phyloP scores from a whole-genome alignment of 1,284 basidiomycete species.

The Heterobasidion occidentale region DNA sequence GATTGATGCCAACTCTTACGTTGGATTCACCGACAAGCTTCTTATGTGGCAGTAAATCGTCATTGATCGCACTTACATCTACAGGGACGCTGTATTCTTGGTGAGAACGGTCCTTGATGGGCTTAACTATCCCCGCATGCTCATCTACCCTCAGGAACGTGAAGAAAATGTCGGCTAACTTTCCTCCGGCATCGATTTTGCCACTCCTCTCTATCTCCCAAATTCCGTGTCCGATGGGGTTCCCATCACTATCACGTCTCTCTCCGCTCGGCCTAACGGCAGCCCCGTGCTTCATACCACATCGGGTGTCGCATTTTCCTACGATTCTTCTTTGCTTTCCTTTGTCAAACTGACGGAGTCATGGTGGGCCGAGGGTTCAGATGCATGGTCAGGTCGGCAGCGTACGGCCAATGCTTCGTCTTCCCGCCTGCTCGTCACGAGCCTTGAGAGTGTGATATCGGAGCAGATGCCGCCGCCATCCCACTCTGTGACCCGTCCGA shows the following conservation, averaged over 20 bases:
- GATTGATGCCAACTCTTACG: slow-evolving; percentile 66
- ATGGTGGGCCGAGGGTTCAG: slow-evolving; percentile 78
- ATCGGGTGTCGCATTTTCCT: slow-evolving; percentile 68
- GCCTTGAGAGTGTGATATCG: slow-evolving; percentile 48
- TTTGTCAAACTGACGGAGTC: slow-evolving; percentile 73
- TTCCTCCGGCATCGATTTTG: slow-evolving; percentile 56
- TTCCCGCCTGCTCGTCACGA: slow-evolving; percentile 28
- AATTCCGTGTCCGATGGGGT: slow-evolving; percentile 26
- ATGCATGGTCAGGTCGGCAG: slow-evolving; percentile 68
- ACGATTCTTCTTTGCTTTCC: slow-evolving; percentile 53
- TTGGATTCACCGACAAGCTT: slow-evolving; percentile 68
- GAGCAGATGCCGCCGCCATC: slow-evolving; percentile 32
- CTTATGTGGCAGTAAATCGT: slow-evolving; percentile 55
- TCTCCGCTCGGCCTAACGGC: slow-evolving; percentile 69
- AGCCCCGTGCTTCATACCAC: slow-evolving; percentile 70
- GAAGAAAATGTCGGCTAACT: slow-evolving; percentile 52
- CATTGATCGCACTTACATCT: slow-evolving; percentile 67
- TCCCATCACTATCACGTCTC: slow-evolving; percentile 38
- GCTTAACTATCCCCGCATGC: slow-evolving; percentile 1
- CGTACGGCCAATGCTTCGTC: slow-evolving; percentile 28
- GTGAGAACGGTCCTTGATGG: slow-evolving; percentile 33
- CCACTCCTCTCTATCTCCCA: slow-evolving; percentile 49
- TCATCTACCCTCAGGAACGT: slow-evolving; percentile 52
- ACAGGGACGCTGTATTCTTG: slow-evolving; percentile 68
- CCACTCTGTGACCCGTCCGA: slow-evolving; percentile 34